phyloP scores from a whole-genome alignment of 2,329 filamentous ascomycete species.

The Penicillium sclerotiorum region DNA sequence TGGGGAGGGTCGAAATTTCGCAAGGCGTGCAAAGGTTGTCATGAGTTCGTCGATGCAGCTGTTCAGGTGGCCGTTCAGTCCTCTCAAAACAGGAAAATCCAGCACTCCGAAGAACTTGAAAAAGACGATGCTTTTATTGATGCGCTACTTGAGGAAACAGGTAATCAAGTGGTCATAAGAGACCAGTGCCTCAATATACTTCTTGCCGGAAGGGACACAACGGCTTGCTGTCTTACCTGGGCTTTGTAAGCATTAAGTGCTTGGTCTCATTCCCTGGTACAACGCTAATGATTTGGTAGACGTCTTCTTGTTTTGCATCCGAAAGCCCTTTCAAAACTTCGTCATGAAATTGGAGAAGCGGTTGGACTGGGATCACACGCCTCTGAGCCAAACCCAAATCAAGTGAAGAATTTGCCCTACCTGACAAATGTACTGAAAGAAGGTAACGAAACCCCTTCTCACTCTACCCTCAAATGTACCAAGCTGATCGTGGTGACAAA shows the following conservation, averaged over 20 bases:
- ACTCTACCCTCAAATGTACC: too few species aligned
- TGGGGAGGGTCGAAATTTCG: conserved; percentile 38
- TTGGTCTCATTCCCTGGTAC: not conserved
- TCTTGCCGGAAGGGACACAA: conserved; percentile 35
- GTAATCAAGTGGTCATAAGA: conserved; percentile 28
- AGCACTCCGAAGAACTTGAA: conserved; percentile 7
- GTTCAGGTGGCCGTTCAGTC: conserved; percentile 14
- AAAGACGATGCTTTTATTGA: conserved; percentile 28
- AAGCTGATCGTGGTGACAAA: too few species aligned
- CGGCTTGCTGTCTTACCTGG: conserved; percentile 33
- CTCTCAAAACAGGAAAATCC: not conserved
- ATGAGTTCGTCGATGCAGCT: conserved; percentile 23
- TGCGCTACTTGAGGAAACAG: conserved; percentile 19
- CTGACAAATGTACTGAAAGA: not conserved
- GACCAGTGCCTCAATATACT: conserved; percentile 34
- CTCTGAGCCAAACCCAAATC: not conserved
- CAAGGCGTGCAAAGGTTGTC: conserved; percentile 22
- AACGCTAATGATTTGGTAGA: conserved; percentile 3
- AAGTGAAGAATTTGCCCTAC: not conserved
- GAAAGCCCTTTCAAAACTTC: conserved; percentile 17
- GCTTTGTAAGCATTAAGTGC: conserved; percentile 27
- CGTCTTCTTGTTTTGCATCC: conserved; percentile 27
- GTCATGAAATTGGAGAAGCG: not conserved
- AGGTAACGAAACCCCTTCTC: not conserved
- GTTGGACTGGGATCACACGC: not conserved